Evolutionary conservation across 805 yeast genomes (phyloP), one percentile per base, ranked within the genome.

Genomic region (Yarrowia bubula): DNA sequence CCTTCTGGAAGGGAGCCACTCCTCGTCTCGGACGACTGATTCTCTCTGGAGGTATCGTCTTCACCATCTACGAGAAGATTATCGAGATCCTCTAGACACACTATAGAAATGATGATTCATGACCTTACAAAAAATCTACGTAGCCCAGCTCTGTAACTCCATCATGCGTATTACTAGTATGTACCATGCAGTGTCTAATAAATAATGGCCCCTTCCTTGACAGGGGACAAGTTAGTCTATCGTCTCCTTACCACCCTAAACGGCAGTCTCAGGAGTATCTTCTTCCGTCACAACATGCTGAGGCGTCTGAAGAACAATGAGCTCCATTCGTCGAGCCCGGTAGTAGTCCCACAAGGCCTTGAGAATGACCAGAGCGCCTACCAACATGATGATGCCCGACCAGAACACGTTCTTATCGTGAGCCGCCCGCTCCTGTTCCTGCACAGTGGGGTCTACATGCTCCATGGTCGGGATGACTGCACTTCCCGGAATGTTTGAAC

Each of bases 1-100:
- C 97, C 5, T 91, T 92, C 78, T 93, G 99, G 99, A 90, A 90
- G 77, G 99, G 99, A 68, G 97, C 98, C 39, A 95, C 98, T 1
- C 98, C 99, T 51, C 83, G 99, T 74, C 80, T 93, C 67, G 98
- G 98, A 6, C 84, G 99, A 71, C 82, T 93, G 73, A 85, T 92
- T 39, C 81, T 93, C 73, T 89, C 96, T 77, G 99, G 99, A 67
- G 99, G 99, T 71, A 93, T 93, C 70, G 98, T 95, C 33, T 93
- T 93, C 78, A 95, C 98, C 18, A 90, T 95, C 65, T 93, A 93
- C 75, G 99, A 93, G 75, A 90, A 92, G 77, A 88, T 93, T 79
- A 80, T 93, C 75, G 83, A 80, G 42, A 61, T 87, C n/a, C 72
- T 87, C 75, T 47, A 47, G 39, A 47, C 31, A 4, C 77, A 69